phyloP scores from a whole-genome alignment of 352 stramenopile genomes.

The Lagenidium giganteum region DNA sequence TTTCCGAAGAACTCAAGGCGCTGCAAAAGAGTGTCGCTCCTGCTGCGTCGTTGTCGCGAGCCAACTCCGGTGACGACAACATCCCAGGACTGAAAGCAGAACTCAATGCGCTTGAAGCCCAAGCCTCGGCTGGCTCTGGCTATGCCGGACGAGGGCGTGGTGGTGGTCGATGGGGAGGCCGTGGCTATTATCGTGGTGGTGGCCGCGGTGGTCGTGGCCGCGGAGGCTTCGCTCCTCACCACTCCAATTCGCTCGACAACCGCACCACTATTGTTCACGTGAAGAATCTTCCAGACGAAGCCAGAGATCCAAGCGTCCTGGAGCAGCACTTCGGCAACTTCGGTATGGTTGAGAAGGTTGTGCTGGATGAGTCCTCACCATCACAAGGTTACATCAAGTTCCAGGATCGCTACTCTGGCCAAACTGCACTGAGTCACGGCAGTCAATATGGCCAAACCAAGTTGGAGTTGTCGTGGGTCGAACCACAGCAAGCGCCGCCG shows the following conservation, averaged over 20 bases:
- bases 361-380: constrained; percentile 40
- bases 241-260: constrained; percentile 77
- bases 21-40: too few relatives aligned
- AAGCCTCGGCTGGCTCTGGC: not conserved
- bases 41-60: too few relatives aligned
- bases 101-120: constrained; percentile 9
- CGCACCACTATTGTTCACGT: constrained; percentile 83
- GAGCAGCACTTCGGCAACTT: constrained; percentile 87
- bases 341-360: constrained; percentile 71
- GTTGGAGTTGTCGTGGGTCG: constrained; percentile 60
- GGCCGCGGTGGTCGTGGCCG: constrained; percentile 35
- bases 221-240: constrained; percentile 21
- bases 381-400: constrained; percentile 79
- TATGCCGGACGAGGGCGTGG: constrained; percentile 4
- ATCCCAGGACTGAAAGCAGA: constrained; percentile 57
- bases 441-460: constrained; percentile 48
- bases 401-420: constrained; percentile 67
- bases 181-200: constrained; percentile 23
- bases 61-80: constrained; percentile 10
- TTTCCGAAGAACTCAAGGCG: constrained; percentile 66
- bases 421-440: constrained; percentile 60
- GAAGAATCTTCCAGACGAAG: constrained; percentile 65
- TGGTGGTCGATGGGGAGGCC: constrained; percentile 27
- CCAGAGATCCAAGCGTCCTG: constrained; percentile 65
- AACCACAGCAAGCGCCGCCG: constrained; percentile 47